Evolutionary conservation across 345 rosid genomes (phyloP).

Genomic region (Pistacia vera): DNA sequence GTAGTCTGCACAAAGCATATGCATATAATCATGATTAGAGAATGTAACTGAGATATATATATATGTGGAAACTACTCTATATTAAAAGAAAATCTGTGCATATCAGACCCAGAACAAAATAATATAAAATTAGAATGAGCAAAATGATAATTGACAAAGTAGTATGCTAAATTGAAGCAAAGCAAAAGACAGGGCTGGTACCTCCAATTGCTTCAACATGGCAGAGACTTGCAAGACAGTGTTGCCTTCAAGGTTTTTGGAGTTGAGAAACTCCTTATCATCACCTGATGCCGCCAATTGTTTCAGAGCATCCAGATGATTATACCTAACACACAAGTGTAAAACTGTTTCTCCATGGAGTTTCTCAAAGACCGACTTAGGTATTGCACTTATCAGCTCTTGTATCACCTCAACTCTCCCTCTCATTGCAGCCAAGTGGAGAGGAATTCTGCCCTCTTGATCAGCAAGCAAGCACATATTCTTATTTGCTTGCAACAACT

Average conservation of each 20-base stretch:
- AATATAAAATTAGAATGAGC: no score
- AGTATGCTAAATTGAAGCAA: no score
- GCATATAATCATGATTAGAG: no score
- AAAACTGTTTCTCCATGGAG: conserved; percentile 25
- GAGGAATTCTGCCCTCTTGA: conserved; percentile 30
- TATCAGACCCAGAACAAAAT: no score
- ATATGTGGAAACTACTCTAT: no score
- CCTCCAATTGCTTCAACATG: conserved; percentile 30
- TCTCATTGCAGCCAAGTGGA: conserved; percentile 27
- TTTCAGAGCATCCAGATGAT: conserved; percentile 23
- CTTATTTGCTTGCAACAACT: conserved; percentile 6
- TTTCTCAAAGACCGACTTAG: neutral
- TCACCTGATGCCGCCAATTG: conserved; percentile 13
- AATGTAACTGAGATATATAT: no score
- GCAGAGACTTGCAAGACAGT: conserved; percentile 28
- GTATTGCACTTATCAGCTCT: neutral
- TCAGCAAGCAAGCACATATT: conserved; percentile 10
- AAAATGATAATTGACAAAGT: no score
- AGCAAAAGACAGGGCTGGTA: neutral
- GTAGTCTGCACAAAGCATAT: conserved; percentile 26
- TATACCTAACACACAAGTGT: conserved; percentile 26
- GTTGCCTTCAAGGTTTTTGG: conserved; percentile 24
- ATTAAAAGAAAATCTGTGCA: no score
- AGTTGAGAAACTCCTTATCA: conserved; percentile 14
- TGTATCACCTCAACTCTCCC: conserved; percentile 24